phyloP scores from a whole-genome alignment of 2,329 filamentous ascomycete genomes.

The Cadophora sp. region DNA sequence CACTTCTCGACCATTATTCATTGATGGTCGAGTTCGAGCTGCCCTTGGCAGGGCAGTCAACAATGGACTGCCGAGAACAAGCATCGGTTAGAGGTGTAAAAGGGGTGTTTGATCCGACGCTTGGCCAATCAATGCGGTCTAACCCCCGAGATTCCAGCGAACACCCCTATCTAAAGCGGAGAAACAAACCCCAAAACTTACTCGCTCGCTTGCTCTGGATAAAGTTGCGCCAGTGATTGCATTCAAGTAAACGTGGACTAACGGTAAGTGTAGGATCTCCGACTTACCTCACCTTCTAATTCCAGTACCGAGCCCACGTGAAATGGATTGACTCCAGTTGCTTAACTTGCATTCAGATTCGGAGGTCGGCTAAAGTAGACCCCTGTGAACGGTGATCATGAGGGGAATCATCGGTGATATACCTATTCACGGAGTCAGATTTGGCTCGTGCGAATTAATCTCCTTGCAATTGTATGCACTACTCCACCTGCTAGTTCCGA shows the following conservation, averaged over 20 bases:
- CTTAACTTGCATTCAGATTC: neutral
- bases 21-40: no score
- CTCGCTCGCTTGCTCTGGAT: neutral
- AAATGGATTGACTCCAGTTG: neutral
- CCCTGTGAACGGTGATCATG: neutral
- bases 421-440: neutral
- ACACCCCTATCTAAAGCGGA: neutral
- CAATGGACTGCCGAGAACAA: no score
- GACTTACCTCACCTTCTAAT: neutral
- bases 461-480: neutral
- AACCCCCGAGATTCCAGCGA: neutral
- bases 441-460: constrained; percentile 1
- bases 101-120: neutral
- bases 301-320: constrained; percentile 2
- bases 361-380: neutral
- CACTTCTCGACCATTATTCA: no score
- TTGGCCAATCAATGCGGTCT: neutral
- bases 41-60: no score
- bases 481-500: neutral
- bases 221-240: no score
- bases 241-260: neutral
- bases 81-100: neutral
- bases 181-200: neutral
- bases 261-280: neutral
- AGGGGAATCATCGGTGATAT: neutral